phyloP scores from a whole-genome alignment of 352 stramenopile species.

The Phytophthora palmivora region DNA sequence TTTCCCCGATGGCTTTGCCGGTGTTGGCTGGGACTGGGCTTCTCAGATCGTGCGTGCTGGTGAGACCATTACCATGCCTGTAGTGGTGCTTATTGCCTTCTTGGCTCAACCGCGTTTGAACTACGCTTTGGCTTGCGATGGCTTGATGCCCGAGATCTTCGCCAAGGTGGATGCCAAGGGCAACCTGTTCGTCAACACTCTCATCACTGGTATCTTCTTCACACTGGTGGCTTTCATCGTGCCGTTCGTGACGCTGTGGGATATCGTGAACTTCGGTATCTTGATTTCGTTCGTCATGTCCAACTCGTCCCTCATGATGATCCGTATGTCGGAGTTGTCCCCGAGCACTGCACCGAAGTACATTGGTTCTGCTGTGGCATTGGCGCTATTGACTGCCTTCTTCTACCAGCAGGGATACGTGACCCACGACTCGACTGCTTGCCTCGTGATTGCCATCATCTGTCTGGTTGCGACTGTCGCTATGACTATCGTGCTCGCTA shows the following conservation, averaged over 20 bases:
- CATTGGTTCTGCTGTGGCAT: constrained; percentile 35
- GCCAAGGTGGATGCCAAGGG: constrained; percentile 61
- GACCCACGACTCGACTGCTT: constrained; percentile 29
- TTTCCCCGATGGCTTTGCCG: constrained; percentile 38
- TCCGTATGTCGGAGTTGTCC: constrained; percentile 49
- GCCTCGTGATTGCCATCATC: constrained; percentile 44
- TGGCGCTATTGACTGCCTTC: constrained; percentile 37
- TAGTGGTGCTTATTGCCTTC: constrained; percentile 92
- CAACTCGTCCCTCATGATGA: constrained; percentile 61
- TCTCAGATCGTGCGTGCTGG: constrained; percentile 40
- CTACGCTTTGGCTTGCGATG: constrained; percentile 89
- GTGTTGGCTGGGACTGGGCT: constrained; percentile 35
- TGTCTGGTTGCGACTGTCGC: constrained; percentile 37
- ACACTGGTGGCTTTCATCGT: constrained; percentile 56
- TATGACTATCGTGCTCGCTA: constrained; percentile 34
- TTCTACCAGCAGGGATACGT: constrained; percentile 57
- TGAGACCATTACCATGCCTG: constrained; percentile 77
- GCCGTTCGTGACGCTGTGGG: constrained; percentile 65
- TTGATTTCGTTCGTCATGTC: constrained; percentile 77
- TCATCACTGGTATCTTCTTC: constrained; percentile 56
- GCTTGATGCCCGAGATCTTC: constrained; percentile 91
- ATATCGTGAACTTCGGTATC: constrained; percentile 76
- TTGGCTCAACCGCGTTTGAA: constrained; percentile 91
- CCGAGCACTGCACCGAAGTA: constrained; percentile 40
- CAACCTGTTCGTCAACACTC: constrained; percentile 65